Conservation (phyloP, 306 rosid genomes). For the Purshia tridentata region DNA sequence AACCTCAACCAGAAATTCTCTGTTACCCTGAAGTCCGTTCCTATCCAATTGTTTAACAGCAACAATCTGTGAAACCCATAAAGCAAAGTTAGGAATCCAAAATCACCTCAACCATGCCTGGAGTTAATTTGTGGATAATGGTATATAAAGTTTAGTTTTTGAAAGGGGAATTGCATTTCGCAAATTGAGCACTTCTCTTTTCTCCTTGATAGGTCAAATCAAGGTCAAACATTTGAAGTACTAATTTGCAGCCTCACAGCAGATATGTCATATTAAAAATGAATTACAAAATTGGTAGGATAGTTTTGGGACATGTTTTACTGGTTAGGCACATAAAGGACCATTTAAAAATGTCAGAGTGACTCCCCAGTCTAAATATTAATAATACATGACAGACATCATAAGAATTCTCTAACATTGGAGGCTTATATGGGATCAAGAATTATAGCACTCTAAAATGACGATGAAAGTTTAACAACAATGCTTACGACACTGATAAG, state of each 20-base stretch:
- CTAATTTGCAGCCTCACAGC: neutral
- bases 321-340: neutral
- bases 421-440: neutral
- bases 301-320: no score
- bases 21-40: slow-evolving; percentile 90
- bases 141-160: neutral
- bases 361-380: neutral
- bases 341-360: neutral
- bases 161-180: neutral
- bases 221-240: neutral
- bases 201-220: neutral
- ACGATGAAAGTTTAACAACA: neutral
- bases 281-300: no score
- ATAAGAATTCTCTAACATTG: neutral
- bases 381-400: neutral
- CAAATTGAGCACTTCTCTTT: neutral
- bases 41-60: slow-evolving; percentile 93
- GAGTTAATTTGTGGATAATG: neutral
- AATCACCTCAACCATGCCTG: neutral
- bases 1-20: slow-evolving; percentile 92
- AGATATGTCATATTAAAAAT: no score
- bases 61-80: slow-evolving; percentile 53
- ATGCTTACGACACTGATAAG: neutral
- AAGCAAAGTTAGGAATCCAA: slow-evolving; percentile 19
- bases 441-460: neutral